Base-by-base conservation (phyloP, 1,139 yeast species). In the Eremothecium cymbalariae region DNA sequence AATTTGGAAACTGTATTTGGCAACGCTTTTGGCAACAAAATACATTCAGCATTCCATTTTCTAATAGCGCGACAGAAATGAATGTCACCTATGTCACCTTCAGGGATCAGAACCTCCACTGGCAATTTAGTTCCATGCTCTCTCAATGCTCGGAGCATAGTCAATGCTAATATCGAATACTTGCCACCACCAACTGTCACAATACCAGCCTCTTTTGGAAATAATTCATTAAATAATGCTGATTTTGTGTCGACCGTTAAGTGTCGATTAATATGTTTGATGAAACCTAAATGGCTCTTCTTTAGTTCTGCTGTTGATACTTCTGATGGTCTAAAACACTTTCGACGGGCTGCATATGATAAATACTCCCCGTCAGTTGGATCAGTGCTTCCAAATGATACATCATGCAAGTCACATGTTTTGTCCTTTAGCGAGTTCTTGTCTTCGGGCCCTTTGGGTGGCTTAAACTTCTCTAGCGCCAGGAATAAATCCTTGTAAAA, bases 171-270 rank as follows among this genome's bases (percentile, higher is more conserved):
- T 54, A 77, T 74, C 43, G 75, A 65, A 51, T 67, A 74, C 40
- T 64, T 63, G 22, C 72, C 80, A 41, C 82, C 83, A 21, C 80
- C 83, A 35, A 77, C 68, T 46, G 72, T 71, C 4, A 75, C 78
- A 30, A 74, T 72, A 25, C 84, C 82, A 40, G 66, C 64, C 9
- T 76, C 78, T 35, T 58, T 46, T 8, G 51, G 46, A 31, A 47
- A 46, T 3, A 46, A 29, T 4, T 31, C 18, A 2, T 42, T 39
- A 13, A 34, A 28, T 14, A 31, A 25, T 29, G 33, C 22, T 32
- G 37, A 25, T 26, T 22, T 27, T 28, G 21, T 22, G 14, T 22
- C 32, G 32, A 35, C 14, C 11, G 21, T 26, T 33, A 34, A 34
- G 16, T 32, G n/a, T 2, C n/a, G 18, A 9, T 27, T 11, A 29